Percentiles rank a stretch among this genome's conserved stretches.
phyloP scores from a whole-genome alignment of 345 rosid species.

The Lepidium sativum region DNA sequence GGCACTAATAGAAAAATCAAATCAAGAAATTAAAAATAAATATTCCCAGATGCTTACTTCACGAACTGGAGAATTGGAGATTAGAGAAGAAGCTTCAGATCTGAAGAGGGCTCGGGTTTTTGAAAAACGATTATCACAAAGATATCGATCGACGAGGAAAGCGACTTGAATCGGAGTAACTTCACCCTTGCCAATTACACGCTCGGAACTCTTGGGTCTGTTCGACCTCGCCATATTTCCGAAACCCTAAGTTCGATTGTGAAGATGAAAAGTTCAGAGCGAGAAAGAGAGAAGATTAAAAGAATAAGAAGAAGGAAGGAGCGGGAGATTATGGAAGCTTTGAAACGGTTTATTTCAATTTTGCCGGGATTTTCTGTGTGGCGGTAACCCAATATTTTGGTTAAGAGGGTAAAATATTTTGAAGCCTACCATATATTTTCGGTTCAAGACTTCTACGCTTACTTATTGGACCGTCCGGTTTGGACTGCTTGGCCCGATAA shows the following conservation, averaged over 20 bases:
- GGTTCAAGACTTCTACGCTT: background rate
- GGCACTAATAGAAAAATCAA: background rate
- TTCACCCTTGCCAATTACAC: conserved; percentile 56
- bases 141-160: conserved; percentile 83
- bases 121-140: conserved; percentile 57
- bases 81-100: conserved; percentile 69
- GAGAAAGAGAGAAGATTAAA: background rate
- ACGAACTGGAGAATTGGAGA: conserved; percentile 62
- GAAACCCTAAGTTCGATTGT: background rate
- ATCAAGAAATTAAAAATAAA: background rate
- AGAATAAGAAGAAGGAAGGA: background rate
- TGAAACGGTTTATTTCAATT: conserved; percentile 14
- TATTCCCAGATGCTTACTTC: conserved; percentile 35
- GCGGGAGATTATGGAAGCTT: conserved; percentile 18
- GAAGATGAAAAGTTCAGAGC: background rate
- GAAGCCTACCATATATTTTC: background rate
- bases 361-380: conserved; percentile 20
- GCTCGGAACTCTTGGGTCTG: conserved; percentile 37
- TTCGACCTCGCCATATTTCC: conserved; percentile 49
- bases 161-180: conserved; percentile 89
- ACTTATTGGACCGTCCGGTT: background rate
- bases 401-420: background rate
- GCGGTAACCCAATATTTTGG: conserved; percentile 6
- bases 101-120: conserved; percentile 63
- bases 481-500: background rate